A percentile compares a stretch with the other conserved stretches of the same genome.
Evolutionary conservation across 805 yeast species (phyloP).

Genomic region (Priceomyces fermenticarens): DNA sequence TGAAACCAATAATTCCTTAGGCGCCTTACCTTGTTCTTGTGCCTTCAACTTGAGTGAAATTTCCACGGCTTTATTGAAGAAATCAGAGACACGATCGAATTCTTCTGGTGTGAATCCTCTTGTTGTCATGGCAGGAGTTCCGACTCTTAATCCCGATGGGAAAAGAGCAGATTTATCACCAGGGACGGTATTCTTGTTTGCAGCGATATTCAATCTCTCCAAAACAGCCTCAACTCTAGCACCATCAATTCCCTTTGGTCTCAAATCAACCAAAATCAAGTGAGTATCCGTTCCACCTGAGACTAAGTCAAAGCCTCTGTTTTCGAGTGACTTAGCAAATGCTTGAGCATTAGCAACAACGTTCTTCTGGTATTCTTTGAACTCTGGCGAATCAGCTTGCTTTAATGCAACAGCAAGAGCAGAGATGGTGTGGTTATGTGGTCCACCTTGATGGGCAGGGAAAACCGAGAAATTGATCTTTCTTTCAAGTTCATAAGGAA

Average conservation of each 20-base stretch:
- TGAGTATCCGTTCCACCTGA: conserved; percentile 97
- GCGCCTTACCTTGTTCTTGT: conserved; percentile 53
- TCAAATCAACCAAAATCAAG: conserved; percentile 86
- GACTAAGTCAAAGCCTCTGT: conserved; percentile 75
- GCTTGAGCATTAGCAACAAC: conserved; percentile 86
- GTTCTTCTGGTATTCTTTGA: conserved; percentile 82
- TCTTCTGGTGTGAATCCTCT: conserved; percentile 92
- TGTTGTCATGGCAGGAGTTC: conserved; percentile 98
- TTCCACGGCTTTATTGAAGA: conserved; percentile 74
- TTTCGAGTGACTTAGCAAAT: conserved; percentile 70
- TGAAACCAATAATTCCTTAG: conserved; percentile 60
- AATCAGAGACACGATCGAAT: conserved; percentile 73
- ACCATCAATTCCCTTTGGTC: conserved; percentile 90
- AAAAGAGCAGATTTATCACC: conserved; percentile 96
- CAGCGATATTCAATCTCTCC: conserved; percentile 91
- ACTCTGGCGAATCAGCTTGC: conserved; percentile 90
- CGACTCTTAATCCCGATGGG: conserved; percentile 96
- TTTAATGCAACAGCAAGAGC: conserved; percentile 96
- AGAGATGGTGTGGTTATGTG: conserved; percentile 98
- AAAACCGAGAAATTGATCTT: conserved; percentile 97
- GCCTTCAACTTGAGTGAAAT: conserved; percentile 61
- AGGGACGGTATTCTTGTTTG: conserved; percentile 96
- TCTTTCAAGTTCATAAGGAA: conserved; percentile 86
- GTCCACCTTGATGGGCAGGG: conserved; percentile 99
- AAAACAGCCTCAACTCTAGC: conserved; percentile 95